Evolutionary conservation across 495 filamentous ascomycete species (phyloP).

Genomic region (Xylaria longipes): DNA sequence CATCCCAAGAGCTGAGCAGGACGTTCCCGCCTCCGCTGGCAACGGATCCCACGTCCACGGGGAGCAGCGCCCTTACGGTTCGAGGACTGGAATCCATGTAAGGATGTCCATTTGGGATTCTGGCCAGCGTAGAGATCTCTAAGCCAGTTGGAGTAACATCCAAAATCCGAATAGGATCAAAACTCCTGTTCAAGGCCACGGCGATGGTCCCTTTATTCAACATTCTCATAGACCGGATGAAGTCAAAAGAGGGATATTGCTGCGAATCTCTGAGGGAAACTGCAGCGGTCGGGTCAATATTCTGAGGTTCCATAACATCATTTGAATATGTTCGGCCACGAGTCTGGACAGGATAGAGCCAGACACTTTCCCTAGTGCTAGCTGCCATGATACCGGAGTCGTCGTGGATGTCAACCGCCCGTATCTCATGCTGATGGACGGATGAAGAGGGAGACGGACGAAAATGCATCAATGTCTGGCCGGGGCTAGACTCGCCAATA

Average conservation of each 20-base stretch:
- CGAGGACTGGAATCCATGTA: slow-evolving; percentile 18
- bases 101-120: slow-evolving; percentile 4
- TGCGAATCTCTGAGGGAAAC: slow-evolving; percentile 24
- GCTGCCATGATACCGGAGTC: slow-evolving; percentile 30
- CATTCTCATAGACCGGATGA: slow-evolving; percentile 42
- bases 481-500: slow-evolving; percentile 42
- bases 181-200: slow-evolving; percentile 42
- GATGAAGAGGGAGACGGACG: slow-evolving; percentile 12
- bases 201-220: slow-evolving; percentile 47
- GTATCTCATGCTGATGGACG: slow-evolving; percentile 39
- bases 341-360: slow-evolving; percentile 36
- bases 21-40: slow-evolving; percentile 39
- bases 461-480: slow-evolving; percentile 40
- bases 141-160: slow-evolving; percentile 47
- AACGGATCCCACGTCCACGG: slow-evolving; percentile 39
- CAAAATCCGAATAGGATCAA: slow-evolving; percentile 47
- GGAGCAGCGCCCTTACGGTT: slow-evolving; percentile 47
- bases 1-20: slow-evolving; percentile 56
- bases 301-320: not conserved
- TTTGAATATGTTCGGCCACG: slow-evolving; percentile 12
- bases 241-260: slow-evolving; percentile 27
- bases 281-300: slow-evolving; percentile 23
- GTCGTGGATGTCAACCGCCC: slow-evolving; percentile 45
- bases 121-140: slow-evolving; percentile 35
- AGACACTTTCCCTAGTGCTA: slow-evolving; percentile 39